phyloP scores from a whole-genome alignment of 768 basidiomycete genomes.

The Russula emetica region DNA sequence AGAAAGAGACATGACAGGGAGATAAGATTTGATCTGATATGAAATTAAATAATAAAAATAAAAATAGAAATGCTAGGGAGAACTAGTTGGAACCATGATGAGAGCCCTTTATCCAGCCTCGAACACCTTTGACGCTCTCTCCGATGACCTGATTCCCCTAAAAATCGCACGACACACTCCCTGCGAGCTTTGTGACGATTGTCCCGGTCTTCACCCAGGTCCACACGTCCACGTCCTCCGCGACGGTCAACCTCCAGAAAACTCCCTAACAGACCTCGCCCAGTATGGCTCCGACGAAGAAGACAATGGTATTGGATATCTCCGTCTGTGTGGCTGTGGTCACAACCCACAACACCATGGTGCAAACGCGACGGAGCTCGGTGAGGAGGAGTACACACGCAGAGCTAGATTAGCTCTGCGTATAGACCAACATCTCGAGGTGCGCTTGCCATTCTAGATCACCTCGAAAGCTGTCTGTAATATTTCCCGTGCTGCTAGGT shows the following conservation, averaged over 20 bases:
- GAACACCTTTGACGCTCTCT: conserved; percentile 47
- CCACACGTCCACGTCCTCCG: conserved; percentile 53
- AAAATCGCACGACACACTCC: conserved; percentile 82
- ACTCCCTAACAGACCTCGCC: conserved; percentile 51
- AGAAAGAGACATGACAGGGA: background rate
- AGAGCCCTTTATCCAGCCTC: conserved; percentile 65
- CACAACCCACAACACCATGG: conserved; percentile 63
- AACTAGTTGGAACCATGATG: conserved; percentile 38
- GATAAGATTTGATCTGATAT: conserved; percentile 11
- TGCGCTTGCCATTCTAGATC: conserved; percentile 36
- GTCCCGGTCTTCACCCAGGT: conserved; percentile 67
- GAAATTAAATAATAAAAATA: conserved; percentile 7
- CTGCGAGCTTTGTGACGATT: conserved; percentile 63
- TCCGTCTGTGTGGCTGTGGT: conserved; percentile 63
- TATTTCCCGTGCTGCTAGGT: conserved; percentile 17
- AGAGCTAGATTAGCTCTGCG: conserved; percentile 70
- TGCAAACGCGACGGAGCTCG: conserved; percentile 54
- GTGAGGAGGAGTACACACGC: conserved; percentile 62
- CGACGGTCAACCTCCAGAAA: conserved; percentile 42
- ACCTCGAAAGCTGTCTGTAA: conserved; percentile 9
- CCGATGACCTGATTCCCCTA: conserved; percentile 49
- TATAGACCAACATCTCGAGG: conserved; percentile 79
- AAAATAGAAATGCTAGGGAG: background rate
- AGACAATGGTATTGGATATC: conserved; percentile 47
- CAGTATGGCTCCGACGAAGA: conserved; percentile 74